phyloP scores from a whole-genome alignment of 208 protist genomes.

The Angomonas deanei region DNA sequence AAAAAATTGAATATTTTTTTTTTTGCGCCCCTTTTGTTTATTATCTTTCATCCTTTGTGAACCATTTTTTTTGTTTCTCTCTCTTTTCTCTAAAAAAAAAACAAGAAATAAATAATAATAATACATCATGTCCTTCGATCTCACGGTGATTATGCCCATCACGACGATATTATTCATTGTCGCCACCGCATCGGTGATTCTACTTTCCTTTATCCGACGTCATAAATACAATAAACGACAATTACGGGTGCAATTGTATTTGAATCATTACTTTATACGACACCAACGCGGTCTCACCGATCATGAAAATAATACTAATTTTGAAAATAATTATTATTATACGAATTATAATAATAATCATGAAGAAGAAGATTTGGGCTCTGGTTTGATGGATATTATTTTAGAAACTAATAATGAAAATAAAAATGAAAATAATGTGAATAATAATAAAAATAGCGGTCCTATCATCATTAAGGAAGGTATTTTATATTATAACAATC shows the following conservation, averaged over 20 bases:
- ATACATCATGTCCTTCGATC: too few species aligned
- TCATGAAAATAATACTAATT: background rate
- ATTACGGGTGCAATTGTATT: background rate
- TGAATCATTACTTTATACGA: background rate
- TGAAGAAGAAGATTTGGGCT: background rate
- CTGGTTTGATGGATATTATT: background rate
- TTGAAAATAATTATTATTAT: background rate
- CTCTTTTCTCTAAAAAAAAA: too few species aligned
- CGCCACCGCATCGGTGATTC: background rate
- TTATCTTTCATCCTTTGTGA: background rate
- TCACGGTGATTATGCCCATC: too few species aligned
- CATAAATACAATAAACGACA: background rate
- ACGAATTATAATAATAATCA: background rate
- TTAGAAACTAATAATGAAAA: background rate
- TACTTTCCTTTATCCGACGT: background rate
- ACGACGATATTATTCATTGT: background rate
- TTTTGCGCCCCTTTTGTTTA: too few species aligned
- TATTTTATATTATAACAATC: background rate
- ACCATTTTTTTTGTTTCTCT: too few species aligned
- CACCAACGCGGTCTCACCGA: too few species aligned
- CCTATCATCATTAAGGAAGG: background rate
- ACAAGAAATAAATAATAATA: too few species aligned
- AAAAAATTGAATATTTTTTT: too few species aligned
- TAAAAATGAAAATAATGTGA: background rate
- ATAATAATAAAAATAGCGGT: background rate